Evolutionary conservation across 768 basidiomycete species (phyloP), one percentile per base, ranked within the genome.

Genomic region (Steccherinum ochraceum): DNA sequence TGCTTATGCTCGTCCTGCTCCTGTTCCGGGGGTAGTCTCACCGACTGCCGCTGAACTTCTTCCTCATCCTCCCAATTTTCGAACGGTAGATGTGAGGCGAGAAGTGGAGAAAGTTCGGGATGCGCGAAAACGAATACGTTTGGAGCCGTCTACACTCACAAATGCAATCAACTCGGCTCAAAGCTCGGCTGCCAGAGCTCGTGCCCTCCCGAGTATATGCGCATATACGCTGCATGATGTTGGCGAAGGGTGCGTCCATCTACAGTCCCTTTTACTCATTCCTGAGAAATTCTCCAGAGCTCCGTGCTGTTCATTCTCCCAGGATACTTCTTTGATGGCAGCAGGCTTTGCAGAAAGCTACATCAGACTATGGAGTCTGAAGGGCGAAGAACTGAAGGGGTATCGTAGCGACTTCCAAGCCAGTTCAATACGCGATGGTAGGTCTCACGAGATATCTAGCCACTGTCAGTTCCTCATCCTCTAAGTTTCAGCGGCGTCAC

Each of bases 271-370:
- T 21, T 53, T 30, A 50, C 25, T 41, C 48, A 46, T 51, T 46
- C 46, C 5, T 58, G n/a, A n/a, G n/a, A n/a, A n/a, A n/a, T n/a
- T n/a, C n/a, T n/a, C n/a, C n/a, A 97, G 95, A 23, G 75, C 86
- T 2, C 88, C 93, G 4, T 91, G 88, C 59, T 84, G 84, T 52
- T 80, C 84, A 16, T 97, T 98, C 62, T 98, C 96, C 24, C 77
- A 78, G 39, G 96, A 99, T 66, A 86, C 86, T 0, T 87, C 94
- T 5, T 67, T 98, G 11, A 82, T 99, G 81, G 96, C 95, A 1
- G 89, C 87, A 42, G 96, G 96, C 2, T 97, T 96, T 64, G 80
- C 90, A 21, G 94, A 99, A 68, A 97, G 93, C 61, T 94, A 92
- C 61, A 88, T 98, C 54, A 80, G 93, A 41, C 58, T 99, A 55